Base-by-base conservation (phyloP, 371 early-diverging fungal genomes). In the Mortierella sp. region DNA sequence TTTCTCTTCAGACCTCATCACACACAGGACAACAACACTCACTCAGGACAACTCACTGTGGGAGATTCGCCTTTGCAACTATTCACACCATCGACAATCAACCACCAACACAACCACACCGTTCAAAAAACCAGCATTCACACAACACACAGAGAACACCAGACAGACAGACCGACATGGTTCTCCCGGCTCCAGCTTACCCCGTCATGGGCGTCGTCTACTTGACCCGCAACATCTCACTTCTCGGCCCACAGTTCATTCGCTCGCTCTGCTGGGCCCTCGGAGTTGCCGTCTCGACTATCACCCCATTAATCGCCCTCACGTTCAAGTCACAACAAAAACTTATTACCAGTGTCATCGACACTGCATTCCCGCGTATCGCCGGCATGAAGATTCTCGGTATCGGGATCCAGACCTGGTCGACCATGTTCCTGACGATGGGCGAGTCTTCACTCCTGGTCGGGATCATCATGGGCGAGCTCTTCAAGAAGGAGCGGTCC, bases 381-480 rank as follows among this genome's bases (percentile, higher is more conserved):
- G 75, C 75, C 0, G 71, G 71, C 0, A 50, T 68, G 39, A 78
- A 74, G 73, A 75, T 83, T 29, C 79, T 83, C 24, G 83, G 83
- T 3, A 76, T 83, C 43, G 79, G 76, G 11, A 44, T 83, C 41
- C 75, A 74, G 48, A 83, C 83, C 24, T 83, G 83, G 83, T 83
- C 83, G 7, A 83, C 83, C 43, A 78, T 83, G 76, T 78, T 83
- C 34, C 31, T 83, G 43, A 83, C 83, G 52, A 78, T 83, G 79
- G 83, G 83, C 16, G 83, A 83, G 67, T 72, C 83, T 11, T 83
- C 83, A 9, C 70, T 83, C 8, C 37, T 83, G 11, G 76, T 83
- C 40, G 68, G 79, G 14, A 74, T 83, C 52, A 75, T 83, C 63
- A 83, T 83, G 83, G 83, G 83, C 19, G 83, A 83, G 50, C 76